Base-by-base conservation (phyloP, 2,329 filamentous ascomycete genomes). In the Gaeumannomyces tritici region DNA sequence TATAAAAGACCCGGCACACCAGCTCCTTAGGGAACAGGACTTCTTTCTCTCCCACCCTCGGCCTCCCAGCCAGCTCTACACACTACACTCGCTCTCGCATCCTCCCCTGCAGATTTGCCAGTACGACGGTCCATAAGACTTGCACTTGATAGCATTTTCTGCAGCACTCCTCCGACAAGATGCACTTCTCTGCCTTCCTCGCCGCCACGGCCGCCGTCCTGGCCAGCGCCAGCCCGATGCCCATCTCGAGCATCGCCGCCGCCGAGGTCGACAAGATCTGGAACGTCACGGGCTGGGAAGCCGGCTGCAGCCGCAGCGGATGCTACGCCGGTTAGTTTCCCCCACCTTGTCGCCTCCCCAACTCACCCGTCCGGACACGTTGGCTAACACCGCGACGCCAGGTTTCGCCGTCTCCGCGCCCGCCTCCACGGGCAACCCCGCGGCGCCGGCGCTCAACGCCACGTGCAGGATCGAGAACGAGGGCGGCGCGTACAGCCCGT, bases 241-340 rank as follows among this genome's bases (percentile, higher is more conserved):
- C n/a, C 28, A 28, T 42, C 29, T 12, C 21, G 24, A 21, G 33
- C 27, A 13, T 29, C n/a, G 15, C 29, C 11, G 51, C 54, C 28
- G 29, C 27, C 51, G 28, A 29, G 31, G 28, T 28, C n/a, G 33
- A 47, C 12, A 63, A 62, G 55, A 64, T 60, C 26, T 66, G 65
- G 65, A 61, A 42, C 26, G 29, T 65, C 26, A 57, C 64, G 18
- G 51, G 59, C 21, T 66, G 64, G 61, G 62, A 56, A 26, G 65
- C 60, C 11, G 61, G 60, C 21, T 63, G 63, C 42, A 35, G 57
- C 26, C 57, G 55, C 15, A 24, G 59, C 0, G 62, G 64, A 29
- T 64, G 61, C 57, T 62, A 59, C 9, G 64, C 62, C 57, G 57
- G 65, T 65, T n/a, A 21, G 64, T 60, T 5, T 13, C 21, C 21